Percentiles rank a stretch among this genome's conserved stretches.
Conservation (phyloP, 1,139 yeast genomes). For the Scheffersomyces cryptocercus region DNA sequence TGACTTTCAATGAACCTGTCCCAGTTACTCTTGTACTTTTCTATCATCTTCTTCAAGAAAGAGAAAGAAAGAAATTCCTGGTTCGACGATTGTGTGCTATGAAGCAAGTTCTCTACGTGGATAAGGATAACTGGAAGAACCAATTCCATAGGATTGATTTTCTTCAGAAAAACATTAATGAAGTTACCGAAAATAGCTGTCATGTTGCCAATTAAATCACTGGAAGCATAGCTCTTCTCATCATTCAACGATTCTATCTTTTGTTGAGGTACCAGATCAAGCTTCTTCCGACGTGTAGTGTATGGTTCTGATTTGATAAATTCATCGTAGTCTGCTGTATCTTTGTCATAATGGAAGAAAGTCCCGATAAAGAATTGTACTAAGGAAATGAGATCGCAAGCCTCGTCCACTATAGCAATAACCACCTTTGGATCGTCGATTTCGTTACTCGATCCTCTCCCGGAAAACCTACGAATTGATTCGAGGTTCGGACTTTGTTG, state of each 20-base stretch:
- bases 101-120: slow-evolving; percentile 42
- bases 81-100: slow-evolving; percentile 45
- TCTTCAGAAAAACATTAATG: slow-evolving; percentile 37
- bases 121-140: slow-evolving; percentile 38
- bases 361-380: slow-evolving; percentile 67
- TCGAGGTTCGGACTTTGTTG: slow-evolving; percentile 11
- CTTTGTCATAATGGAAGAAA: slow-evolving; percentile 66
- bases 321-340: slow-evolving; percentile 46
- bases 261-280: slow-evolving; percentile 22
- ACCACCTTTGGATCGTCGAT: slow-evolving; percentile 46
- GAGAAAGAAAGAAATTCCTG: slow-evolving; percentile 65
- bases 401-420: slow-evolving; percentile 38
- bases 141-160: slow-evolving; percentile 38
- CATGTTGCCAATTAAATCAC: slow-evolving; percentile 53
- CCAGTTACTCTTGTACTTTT: slow-evolving; percentile 61
- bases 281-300: slow-evolving; percentile 29
- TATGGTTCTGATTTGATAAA: slow-evolving; percentile 46
- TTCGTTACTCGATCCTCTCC: slow-evolving; percentile 19
- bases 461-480: slow-evolving; percentile 10
- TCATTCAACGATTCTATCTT: slow-evolving; percentile 14
- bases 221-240: slow-evolving; percentile 43
- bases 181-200: slow-evolving; percentile 55
- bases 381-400: slow-evolving; percentile 34
- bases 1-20: slow-evolving; percentile 56
- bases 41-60: slow-evolving; percentile 52